Evolutionary conservation across 805 yeast species (phyloP), one percentile per base, ranked within the genome.

Genomic region (Yamadazyma akitaensis): DNA sequence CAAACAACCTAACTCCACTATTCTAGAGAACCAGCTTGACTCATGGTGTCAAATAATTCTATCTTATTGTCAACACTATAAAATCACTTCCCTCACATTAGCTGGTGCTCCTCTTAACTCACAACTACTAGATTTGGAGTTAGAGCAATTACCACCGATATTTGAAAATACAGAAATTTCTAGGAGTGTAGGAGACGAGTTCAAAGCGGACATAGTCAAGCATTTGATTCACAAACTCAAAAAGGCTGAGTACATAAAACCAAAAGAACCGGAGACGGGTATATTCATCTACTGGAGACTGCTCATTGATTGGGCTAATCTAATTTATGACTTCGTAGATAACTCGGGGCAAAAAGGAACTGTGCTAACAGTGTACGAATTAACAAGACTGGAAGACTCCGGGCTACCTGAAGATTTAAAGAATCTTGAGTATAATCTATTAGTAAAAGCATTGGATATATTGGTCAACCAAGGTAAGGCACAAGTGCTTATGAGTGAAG

Each of bases 291-390:
- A 42, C 59, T 80, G 60, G 85, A 82, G 59, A 79, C 88, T 91
- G 67, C 71, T 65, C 21, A 55, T 46, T 1, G 75, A 71, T 41
- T 72, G 76, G 77, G 63, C 68, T 3, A 63, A 59, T 40, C 39
- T 63, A 9, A 51, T 70, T 19, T 63, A 64, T 47, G 65, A 64
- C 11, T 62, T 59, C 49, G 62, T 67, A n/a, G 91, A 86, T 44
- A 68, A 72, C 17, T 79, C 92, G 0, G 96, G 96, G 0, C 96
- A 89, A 58, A 68, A 76, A 44, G 87, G 88, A 5, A 72, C 84
- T 1, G 84, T 92, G 1, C 66, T 92, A 43, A 92, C 98, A 0
- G 63, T 90, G 13, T 90, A 87, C 62, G 98, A 92, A 64, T 62
- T 92, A 32, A 71, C 84, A 0, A 77, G 80, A 47, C 84, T 87